A percentile compares a stretch with the other conserved stretches of the same genome.
phyloP scores from a whole-genome alignment of 2,329 filamentous ascomycete species.

The Nemania abortiva region DNA sequence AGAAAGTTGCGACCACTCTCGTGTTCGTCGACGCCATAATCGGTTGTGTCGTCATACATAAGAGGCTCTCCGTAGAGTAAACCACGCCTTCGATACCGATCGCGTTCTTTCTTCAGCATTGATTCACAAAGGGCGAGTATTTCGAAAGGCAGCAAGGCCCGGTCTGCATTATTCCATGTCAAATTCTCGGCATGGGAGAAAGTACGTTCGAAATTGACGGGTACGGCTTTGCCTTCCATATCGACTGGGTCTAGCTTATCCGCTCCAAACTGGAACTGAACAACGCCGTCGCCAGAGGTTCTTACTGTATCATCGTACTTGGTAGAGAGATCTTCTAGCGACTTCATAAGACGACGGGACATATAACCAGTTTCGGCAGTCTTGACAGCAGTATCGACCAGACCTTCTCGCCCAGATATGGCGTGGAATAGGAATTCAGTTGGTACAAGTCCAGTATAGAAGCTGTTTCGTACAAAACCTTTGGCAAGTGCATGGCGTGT shows the following conservation, averaged over 20 bases:
- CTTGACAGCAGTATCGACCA: conserved; percentile 98
- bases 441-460: conserved; percentile 90
- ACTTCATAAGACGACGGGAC: conserved; percentile 98
- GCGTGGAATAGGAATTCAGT: conserved; percentile 98
- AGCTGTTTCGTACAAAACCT: conserved; percentile 96
- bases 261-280: conserved; percentile 97
- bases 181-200: conserved; percentile 83
- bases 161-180: conserved; percentile 84
- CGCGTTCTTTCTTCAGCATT: conserved; percentile 75
- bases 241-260: conserved; percentile 96
- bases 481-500: conserved; percentile 93
- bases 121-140: conserved; percentile 76
- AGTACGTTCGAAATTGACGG: conserved; percentile 91
- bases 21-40: conserved; percentile 78
- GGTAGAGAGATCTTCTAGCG: conserved; percentile 91
- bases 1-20: conserved; percentile 89
- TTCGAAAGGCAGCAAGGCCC: conserved; percentile 78
- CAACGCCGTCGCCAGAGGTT: conserved; percentile 87
- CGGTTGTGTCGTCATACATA: conserved; percentile 75
- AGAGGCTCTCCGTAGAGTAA: conserved; percentile 73
- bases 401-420: conserved; percentile 96
- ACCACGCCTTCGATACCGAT: conserved; percentile 70
- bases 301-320: conserved; percentile 95
- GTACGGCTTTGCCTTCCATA: conserved; percentile 94
- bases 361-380: conserved; percentile 99